Evolutionary conservation across 225 moss, liverwort and hornwort genomes (phyloP).

Genomic region (Ulota crispa): DNA sequence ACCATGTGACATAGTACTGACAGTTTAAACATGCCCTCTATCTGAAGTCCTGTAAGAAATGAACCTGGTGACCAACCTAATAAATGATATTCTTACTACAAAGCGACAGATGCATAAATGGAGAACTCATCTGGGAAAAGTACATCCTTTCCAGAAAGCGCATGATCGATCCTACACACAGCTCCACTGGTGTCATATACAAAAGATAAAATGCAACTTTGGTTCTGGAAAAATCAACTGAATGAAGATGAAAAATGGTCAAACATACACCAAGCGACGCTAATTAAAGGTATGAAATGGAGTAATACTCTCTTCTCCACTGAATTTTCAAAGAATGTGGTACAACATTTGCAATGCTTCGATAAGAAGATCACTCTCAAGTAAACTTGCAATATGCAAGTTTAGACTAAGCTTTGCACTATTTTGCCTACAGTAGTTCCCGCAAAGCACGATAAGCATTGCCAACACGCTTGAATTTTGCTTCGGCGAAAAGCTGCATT

Average conservation of each 20-base stretch:
- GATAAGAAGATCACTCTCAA: slow-evolving; percentile 4
- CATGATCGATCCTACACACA: slow-evolving; percentile 41
- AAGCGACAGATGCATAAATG: slow-evolving; percentile 51
- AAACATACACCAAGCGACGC: not conserved
- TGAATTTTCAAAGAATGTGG: slow-evolving; percentile 8
- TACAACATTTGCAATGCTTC: slow-evolving; percentile 20
- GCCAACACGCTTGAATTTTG: slow-evolving; percentile 55
- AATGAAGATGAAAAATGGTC: not conserved
- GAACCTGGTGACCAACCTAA: slow-evolving; percentile 18
- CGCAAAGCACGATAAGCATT: slow-evolving; percentile 54
- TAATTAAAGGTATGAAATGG: not conserved
- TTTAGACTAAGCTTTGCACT: not conserved
- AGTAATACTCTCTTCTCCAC: not conserved
- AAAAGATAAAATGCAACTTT: not conserved
- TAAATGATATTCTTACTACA: not conserved
- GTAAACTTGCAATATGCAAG: slow-evolving; percentile 17
- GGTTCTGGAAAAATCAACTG: not conserved
- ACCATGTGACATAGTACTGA: not conserved
- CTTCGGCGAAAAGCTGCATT: slow-evolving; percentile 48
- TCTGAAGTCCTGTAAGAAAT: not conserved
- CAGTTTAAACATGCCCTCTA: not conserved
- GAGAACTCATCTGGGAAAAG: slow-evolving; percentile 59
- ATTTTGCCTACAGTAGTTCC: slow-evolving; percentile 35
- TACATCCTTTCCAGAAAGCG: slow-evolving; percentile 49
- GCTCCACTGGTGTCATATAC: not conserved